phyloP scores from a whole-genome alignment of 2,329 filamentous ascomycete species.

The Lecanosticta acicola region DNA sequence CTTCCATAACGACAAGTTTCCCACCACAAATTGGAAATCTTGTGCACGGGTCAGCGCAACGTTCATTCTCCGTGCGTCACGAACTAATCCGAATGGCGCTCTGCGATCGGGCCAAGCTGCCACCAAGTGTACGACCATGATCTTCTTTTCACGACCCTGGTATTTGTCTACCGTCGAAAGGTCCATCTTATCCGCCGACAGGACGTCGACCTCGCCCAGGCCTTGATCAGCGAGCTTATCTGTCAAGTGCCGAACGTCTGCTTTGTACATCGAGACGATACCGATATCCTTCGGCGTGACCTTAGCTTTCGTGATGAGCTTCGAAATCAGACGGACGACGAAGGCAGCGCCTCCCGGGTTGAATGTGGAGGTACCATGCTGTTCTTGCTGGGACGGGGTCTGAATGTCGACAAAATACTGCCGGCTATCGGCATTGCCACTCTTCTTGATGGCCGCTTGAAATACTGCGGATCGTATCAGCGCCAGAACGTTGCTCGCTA shows the following conservation, averaged over 20 bases:
- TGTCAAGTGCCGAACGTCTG: too few species aligned
- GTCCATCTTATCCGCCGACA: background rate
- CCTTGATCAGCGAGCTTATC: too few species aligned
- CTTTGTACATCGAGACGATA: slow-evolving; percentile 6
- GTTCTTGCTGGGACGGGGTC: background rate
- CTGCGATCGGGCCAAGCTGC: slow-evolving; percentile 1
- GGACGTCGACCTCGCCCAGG: background rate
- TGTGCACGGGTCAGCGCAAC: slow-evolving; percentile 3
- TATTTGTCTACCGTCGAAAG: slow-evolving; percentile 8
- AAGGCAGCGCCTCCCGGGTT: background rate
- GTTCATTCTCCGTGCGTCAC: slow-evolving; percentile 1
- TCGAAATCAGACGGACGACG: background rate
- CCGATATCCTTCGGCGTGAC: slow-evolving; percentile 1
- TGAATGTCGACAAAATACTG: background rate
- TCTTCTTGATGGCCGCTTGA: background rate
- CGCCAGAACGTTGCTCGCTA: background rate
- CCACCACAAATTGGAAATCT: background rate
- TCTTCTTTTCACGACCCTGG: slow-evolving; percentile 7
- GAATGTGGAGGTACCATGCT: background rate
- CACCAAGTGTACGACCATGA: slow-evolving; percentile 13
- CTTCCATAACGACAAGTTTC: background rate
- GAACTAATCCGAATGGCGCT: slow-evolving; percentile 7
- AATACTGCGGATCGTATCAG: too few species aligned
- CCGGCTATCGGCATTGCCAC: background rate
- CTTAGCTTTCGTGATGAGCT: background rate